These are phyloP conservation scores for Fusarium bulbicola DNA, from an alignment of 2,329 filamentous ascomycete species.

Conservation along the genomic window DNA sequence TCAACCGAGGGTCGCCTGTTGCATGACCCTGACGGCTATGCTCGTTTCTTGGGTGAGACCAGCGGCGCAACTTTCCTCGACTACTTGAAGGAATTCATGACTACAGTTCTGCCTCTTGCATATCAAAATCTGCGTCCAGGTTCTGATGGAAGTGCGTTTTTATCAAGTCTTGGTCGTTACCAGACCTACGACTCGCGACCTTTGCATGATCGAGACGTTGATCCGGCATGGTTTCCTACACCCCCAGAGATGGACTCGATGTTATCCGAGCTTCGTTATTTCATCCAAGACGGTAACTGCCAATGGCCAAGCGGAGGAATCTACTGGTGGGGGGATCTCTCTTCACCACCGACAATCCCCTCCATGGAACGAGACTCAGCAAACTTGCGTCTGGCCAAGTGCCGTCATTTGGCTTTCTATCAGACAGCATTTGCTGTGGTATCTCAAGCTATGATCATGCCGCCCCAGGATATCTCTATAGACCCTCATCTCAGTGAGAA, in stretches of 20 bases:
- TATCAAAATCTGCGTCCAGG: slow-evolving; percentile 36
- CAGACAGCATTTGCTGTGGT: slow-evolving; percentile 56
- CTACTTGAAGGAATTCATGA: slow-evolving; percentile 58
- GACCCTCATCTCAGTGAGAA: slow-evolving; percentile 51
- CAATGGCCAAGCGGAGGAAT: slow-evolving; percentile 56
- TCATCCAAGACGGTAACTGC: slow-evolving; percentile 57
- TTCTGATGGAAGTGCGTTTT: slow-evolving; percentile 46
- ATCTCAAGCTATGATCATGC: slow-evolving; percentile 44
- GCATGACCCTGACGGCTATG: slow-evolving; percentile 54
- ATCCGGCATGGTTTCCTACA: slow-evolving; percentile 52
- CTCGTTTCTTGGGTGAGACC: slow-evolving; percentile 59
- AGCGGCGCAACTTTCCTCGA: slow-evolving; percentile 62
- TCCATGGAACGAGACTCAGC: slow-evolving; percentile 30
- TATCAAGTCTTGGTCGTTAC: slow-evolving; percentile 55
- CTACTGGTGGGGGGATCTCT: slow-evolving; percentile 58
- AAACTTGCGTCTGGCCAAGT: slow-evolving; percentile 36
- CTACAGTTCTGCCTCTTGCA: slow-evolving; percentile 49
- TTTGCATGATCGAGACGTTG: slow-evolving; percentile 48
- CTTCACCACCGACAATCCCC: slow-evolving; percentile 44
- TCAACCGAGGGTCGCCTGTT: slow-evolving; percentile 53
- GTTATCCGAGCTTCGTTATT: slow-evolving; percentile 53
- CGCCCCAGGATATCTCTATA: slow-evolving; percentile 25
- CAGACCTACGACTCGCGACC: slow-evolving; percentile 58
- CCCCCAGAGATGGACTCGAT: slow-evolving; percentile 50
- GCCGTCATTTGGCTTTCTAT: slow-evolving; percentile 55